Evolutionary conservation across 306 rosid species (phyloP), one percentile per base, ranked within the genome.

Genomic region (Ammopiptanthus mongolicus): DNA sequence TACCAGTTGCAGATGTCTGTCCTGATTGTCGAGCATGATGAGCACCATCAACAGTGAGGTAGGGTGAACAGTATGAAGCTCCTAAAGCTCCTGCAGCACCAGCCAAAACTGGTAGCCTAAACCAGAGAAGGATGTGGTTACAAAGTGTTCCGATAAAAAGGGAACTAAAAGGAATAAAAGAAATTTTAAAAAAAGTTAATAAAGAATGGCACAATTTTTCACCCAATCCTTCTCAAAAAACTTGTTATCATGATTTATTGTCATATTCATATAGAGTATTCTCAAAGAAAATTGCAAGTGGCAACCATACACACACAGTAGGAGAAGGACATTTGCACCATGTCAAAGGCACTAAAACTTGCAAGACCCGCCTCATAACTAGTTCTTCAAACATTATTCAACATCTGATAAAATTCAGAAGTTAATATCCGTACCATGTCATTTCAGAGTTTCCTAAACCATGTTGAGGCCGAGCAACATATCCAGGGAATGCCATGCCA

Each of bases 401-500:
- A 14, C 37, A 47, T 21, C 28, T 12, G 23, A 76, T 34, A 33
- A 56, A 76, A 69, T 50, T 53, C 19, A 37, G 6, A 62, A 48
- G 17, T 25, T 50, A 21, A 78, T 37, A 63, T 56, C 18, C 21
- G 17, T 84, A 96, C 99, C 99, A 96, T 52, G 98, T 85, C 99
- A 92, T 92, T 87, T 96, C 99, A 60, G 97, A 86, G 70, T 85
- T 96, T 83, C 97, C 99, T 73, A 87, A 58, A 72, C 98, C 96
- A 82, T 78, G 91, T 83, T 93, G 96, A 36, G 96, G 87, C 77
- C 91, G 89, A 73, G 87, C 89, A 84, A 96, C 99, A 78, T 96
- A 96, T 75, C 99, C 99, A 28, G 99, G 99, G 80, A 90, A 92
- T 25, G 99, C 99, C 99, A 96, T 96, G 71, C 99, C 99, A 70